Evolutionary conservation across 345 rosid species (phyloP), one percentile per base, ranked within the genome.

Genomic region (Raphanus raphanistrum): DNA sequence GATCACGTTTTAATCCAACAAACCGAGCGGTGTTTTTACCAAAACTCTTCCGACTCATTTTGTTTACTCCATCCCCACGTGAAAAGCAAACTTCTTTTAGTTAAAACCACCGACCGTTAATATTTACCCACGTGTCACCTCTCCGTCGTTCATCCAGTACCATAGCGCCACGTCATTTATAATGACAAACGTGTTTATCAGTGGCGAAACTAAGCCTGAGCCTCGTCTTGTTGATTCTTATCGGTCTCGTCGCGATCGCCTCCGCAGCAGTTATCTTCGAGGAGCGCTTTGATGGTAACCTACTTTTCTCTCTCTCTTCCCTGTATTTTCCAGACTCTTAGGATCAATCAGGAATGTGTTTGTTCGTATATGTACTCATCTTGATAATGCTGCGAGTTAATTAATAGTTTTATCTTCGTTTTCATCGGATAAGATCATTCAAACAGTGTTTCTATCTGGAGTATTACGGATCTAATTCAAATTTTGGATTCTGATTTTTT

Each of bases 251-350:
- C 0, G 86, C 84, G 32, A 59, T 88, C 78, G 88, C 90, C 27
- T 86, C 89, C 3, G 92, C 98, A 1, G 65, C 74, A 36, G 93
- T 92, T 59, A 83, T 90, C 85, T 95, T 95, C 82, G 98, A 94
- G 79, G 98, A 94, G 43, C 97, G 89, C 4, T 94, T 92, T 76
- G 91, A 89, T 17, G 98, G 98, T 94, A 88, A 33, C 29, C 52
- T 28, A 5, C 55, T 5, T 74, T 17, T 62, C 12, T 13, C 33
- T 21, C 17, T 43, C 60, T 15, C n/a, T n/a, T n/a, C n/a, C n/a
- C n/a, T n/a, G n/a, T n/a, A n/a, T n/a, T n/a, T n/a, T n/a, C n/a
- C n/a, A n/a, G n/a, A n/a, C n/a, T n/a, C n/a, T n/a, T n/a, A n/a
- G n/a, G n/a, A n/a, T n/a, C n/a, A n/a, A n/a, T 36, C 64, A 13